phyloP scores from a whole-genome alignment of 2,329 filamentous ascomycete species.

The Mycosphaerella sp. region DNA sequence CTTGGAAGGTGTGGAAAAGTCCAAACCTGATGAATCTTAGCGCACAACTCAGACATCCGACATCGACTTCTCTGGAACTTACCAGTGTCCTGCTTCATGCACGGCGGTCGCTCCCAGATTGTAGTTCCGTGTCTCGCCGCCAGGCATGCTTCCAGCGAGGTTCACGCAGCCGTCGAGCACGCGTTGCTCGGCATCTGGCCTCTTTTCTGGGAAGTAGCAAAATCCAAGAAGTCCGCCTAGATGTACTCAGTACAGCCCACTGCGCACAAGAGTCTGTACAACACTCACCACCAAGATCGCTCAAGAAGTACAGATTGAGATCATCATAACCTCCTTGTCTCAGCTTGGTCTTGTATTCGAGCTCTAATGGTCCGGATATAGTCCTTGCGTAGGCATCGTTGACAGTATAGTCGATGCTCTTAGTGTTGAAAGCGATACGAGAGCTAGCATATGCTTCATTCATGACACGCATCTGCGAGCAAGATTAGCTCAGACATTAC shows the following conservation, averaged over 20 bases:
- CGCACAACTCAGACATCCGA: slow-evolving; percentile 27
- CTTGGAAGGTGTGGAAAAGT: slow-evolving; percentile 10
- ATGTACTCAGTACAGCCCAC: neutral
- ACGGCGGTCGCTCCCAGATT: slow-evolving; percentile 38
- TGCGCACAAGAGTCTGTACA: too few species aligned
- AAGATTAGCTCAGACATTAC: too few species aligned
- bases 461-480: slow-evolving; percentile 31
- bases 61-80: slow-evolving; percentile 19
- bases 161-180: slow-evolving; percentile 50
- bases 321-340: slow-evolving; percentile 47
- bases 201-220: slow-evolving; percentile 29
- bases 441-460: slow-evolving; percentile 42
- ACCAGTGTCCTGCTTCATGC: slow-evolving; percentile 41
- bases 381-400: slow-evolving; percentile 48
- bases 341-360: slow-evolving; percentile 46
- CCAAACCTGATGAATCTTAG: slow-evolving; percentile 1
- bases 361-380: slow-evolving; percentile 35
- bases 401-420: slow-evolving; percentile 43
- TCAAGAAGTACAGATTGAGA: slow-evolving; percentile 53
- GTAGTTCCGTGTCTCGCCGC: slow-evolving; percentile 40
- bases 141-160: slow-evolving; percentile 48
- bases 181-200: slow-evolving; percentile 36
- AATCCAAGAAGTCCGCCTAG: slow-evolving; percentile 22
- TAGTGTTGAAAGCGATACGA: slow-evolving; percentile 42
- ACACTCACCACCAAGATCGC: slow-evolving; percentile 35